A percentile compares a stretch with the other conserved stretches of the same genome.
Evolutionary conservation across 2,329 filamentous ascomycete genomes (phyloP).

Genomic region (Colletotrichum coccodes): DNA sequence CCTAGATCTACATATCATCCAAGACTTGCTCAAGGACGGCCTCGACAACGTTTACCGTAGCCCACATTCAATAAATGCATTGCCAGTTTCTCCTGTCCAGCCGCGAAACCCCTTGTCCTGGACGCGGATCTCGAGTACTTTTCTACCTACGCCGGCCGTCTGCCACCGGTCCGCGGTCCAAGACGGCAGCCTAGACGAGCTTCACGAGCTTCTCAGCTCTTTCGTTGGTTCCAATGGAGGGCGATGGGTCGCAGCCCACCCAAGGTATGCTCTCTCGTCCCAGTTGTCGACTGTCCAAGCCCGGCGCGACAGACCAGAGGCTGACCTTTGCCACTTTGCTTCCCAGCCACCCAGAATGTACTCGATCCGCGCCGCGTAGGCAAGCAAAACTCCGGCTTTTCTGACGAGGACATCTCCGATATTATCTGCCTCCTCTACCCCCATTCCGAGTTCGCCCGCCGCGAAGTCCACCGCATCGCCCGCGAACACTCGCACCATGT

Average conservation of each 20-base stretch:
- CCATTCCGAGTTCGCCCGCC: constrained; percentile 75
- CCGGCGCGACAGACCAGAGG: neutral
- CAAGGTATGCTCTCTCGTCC: constrained; percentile 45
- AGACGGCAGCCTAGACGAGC: constrained; percentile 30
- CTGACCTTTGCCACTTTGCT: constrained; percentile 26
- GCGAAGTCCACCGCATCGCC: constrained; percentile 70
- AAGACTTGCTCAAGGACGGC: neutral
- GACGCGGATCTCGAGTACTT: neutral
- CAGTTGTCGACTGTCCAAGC: neutral
- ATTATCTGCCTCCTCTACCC: constrained; percentile 91
- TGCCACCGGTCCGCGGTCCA: constrained; percentile 21
- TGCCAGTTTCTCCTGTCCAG: neutral
- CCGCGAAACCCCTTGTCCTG: neutral
- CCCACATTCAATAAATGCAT: constrained; percentile 29
- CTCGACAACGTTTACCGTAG: neutral
- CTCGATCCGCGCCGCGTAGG: constrained; percentile 84
- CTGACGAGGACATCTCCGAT: constrained; percentile 84
- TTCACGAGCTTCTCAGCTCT: constrained; percentile 7
- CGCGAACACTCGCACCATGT: constrained; percentile 58
- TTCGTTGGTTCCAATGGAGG: constrained; percentile 50
- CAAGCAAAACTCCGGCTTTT: constrained; percentile 83
- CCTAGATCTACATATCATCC: constrained; percentile 6
- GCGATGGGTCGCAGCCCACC: constrained; percentile 50
- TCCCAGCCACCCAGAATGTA: constrained; percentile 79
- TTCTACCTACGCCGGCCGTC: neutral